Base-by-base conservation (phyloP, 257 asterid genomes). In the Leonotis leonurus region DNA sequence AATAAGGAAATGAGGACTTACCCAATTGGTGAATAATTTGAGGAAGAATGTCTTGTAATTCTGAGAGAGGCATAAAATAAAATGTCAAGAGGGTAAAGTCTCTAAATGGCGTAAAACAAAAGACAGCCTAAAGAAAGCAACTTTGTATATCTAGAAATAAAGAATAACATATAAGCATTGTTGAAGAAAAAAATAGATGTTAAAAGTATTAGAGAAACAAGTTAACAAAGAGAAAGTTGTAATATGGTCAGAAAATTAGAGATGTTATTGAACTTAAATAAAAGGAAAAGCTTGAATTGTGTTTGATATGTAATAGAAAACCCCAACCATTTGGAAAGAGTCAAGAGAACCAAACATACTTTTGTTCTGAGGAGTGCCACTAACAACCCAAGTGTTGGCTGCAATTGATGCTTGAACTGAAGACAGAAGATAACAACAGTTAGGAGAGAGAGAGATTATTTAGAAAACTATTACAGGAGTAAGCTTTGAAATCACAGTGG, bases 351-450 rank as follows among this genome's bases (percentile, higher is more conserved):
- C 6, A 73, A 48, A 69, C 87, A 11, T 85, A 85, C 93, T 82
- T 78, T 85, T 85, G 74, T 80, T 85, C 77, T 82, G 89, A 64
- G 93, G 89, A 64, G 93, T 63, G 27, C 93, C 93, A 72, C 89
- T 80, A 48, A 82, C 89, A 65, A 82, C 89, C 87, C 93, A 85
- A 32, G 93, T 85, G 80, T 85, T 82, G 77, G 89, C 89, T 43
- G 85, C 89, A 22, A 85, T 76, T 14, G 89, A 82, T 43, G 93
- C 93, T 80, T 82, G 87, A 74, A 85, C 93, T 85, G 85, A 45
- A 64, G 26, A 61, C 36, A 17, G 33, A 14, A 51, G 20, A 46
- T 6, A 67, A 18, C 14, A 60, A 18, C 58, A 1, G 24, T 40
- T 52, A 58, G 6, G 30, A 11, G 33, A 1, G 3, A 62, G 3